Evolutionary conservation across 140 eudicot genomes (phyloP), one percentile per base, ranked within the genome.

Genomic region (Bidens hawaiensis): DNA sequence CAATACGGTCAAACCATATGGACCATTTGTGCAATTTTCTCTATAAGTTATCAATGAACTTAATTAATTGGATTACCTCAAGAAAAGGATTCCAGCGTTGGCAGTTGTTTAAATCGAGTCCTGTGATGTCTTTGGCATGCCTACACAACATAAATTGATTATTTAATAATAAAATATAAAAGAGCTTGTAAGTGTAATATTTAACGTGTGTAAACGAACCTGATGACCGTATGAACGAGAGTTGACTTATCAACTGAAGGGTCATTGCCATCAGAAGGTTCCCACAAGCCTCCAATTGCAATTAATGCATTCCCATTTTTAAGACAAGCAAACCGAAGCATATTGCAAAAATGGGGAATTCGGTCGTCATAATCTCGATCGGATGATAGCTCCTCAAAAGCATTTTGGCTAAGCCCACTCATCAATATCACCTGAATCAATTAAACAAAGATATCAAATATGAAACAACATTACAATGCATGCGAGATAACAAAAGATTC

Each of bases 281-380:
- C 85, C 96, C 97, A 87, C 24, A 82, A 85, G 46, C 97, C 97
- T 61, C 97, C 97, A 50, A 90, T 82, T 52, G 96, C 84, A 73
- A 76, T 73, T 17, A 90, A 69, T 51, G 90, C 55, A 43, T 71
- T 81, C 41, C 81, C 88, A 62, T 70, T 75, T 48, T 68, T 87
- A 26, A 90, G 75, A 68, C 90, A 69, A 65, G 96, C 94, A 82
- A 87, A 90, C 60, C 94, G 79, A 26, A 90, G 84, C 82, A 87
- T 75, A 57, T 87, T 90, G 81, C 96, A 87, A 42, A 87, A 75
- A 68, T 90, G 97, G 40, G 97, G 97, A 55, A 87, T 71, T 6
- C 97, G 94, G 38, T 84, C 95, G 12, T 79, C 97, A 33, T 80
- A 74, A 73, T 45, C 68, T 59, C 85, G 84, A 25, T 87, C 96